A percentile compares a stretch with the other conserved stretches of the same genome.
Conservation (phyloP, 1,284 basidiomycete species). For the Rhodofomes roseus region DNA sequence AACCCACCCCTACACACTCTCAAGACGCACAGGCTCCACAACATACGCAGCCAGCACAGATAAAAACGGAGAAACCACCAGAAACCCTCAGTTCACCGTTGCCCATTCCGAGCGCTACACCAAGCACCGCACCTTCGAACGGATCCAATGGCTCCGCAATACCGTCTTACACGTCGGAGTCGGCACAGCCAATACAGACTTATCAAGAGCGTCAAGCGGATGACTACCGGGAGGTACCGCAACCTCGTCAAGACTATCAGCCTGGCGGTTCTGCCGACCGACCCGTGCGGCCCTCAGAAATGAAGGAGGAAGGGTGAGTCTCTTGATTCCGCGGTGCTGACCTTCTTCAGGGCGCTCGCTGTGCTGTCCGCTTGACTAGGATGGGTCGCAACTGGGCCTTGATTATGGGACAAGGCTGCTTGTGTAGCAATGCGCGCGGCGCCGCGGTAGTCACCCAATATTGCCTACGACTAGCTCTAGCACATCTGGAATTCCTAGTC, state of each 20-base stretch:
- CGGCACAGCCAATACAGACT: slow-evolving; percentile 69
- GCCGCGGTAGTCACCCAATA: slow-evolving; percentile 35
- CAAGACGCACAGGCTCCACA: slow-evolving; percentile 14
- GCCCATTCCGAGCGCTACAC: neutral
- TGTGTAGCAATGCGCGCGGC: slow-evolving; percentile 28
- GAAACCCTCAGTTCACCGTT: neutral
- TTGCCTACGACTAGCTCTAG: slow-evolving; percentile 55
- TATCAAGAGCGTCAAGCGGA: slow-evolving; percentile 60
- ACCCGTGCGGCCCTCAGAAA: slow-evolving; percentile 84
- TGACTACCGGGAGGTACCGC: slow-evolving; percentile 43
- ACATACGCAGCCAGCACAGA: neutral
- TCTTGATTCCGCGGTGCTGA: slow-evolving; percentile 13
- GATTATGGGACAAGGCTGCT: slow-evolving; percentile 25
- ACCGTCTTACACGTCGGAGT: slow-evolving; percentile 27
- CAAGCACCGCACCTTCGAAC: slow-evolving; percentile 5
- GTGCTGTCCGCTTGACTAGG: slow-evolving; percentile 20
- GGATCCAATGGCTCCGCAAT: slow-evolving; percentile 11
- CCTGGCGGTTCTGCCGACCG: slow-evolving; percentile 51
- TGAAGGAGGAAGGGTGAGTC: slow-evolving; percentile 99
- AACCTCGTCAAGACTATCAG: slow-evolving; percentile 31
- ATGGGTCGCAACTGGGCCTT: slow-evolving; percentile 22
- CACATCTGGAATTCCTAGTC: slow-evolving; percentile 54
- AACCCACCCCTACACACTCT: slow-evolving; percentile 25
- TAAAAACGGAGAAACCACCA: neutral
- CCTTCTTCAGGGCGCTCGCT: slow-evolving; percentile 17